Conservation (phyloP, 2,329 filamentous ascomycete genomes). For the Trichoderma simmonsii region DNA sequence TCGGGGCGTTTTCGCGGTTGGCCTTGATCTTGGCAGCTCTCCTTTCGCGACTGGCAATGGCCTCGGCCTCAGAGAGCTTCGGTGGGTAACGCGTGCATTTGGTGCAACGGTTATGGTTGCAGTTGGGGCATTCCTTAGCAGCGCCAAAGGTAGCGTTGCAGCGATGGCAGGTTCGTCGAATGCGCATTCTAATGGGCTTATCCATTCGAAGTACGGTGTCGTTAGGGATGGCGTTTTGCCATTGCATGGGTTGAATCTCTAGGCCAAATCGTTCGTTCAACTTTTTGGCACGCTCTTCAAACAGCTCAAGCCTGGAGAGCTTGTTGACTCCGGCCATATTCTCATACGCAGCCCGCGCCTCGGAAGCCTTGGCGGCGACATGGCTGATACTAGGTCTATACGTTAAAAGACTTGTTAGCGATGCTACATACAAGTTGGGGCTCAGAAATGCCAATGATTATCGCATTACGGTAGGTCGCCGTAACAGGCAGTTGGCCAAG, state of each 20-base stretch:
- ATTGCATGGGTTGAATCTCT: constrained; percentile 53
- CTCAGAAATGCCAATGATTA: neutral
- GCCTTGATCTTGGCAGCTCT: constrained; percentile 51
- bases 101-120: constrained; percentile 76
- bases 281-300: constrained; percentile 55
- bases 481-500: neutral
- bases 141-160: constrained; percentile 73
- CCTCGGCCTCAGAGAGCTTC: constrained; percentile 57
- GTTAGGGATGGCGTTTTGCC: constrained; percentile 47
- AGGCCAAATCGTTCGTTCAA: constrained; percentile 55
- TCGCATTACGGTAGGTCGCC: neutral
- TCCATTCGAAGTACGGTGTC: constrained; percentile 63
- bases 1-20: constrained; percentile 55
- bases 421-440: neutral
- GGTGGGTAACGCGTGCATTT: constrained; percentile 74
- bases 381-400: neutral
- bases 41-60: constrained; percentile 50
- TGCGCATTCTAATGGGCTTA: constrained; percentile 74
- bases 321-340: constrained; percentile 34
- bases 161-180: constrained; percentile 76
- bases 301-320: constrained; percentile 49
- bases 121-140: constrained; percentile 70
- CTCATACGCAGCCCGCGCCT: constrained; percentile 30
- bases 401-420: neutral
- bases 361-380: constrained; percentile 18